Base-by-base conservation (phyloP, 306 rosid species). In the Cucumis sativus region DNA sequence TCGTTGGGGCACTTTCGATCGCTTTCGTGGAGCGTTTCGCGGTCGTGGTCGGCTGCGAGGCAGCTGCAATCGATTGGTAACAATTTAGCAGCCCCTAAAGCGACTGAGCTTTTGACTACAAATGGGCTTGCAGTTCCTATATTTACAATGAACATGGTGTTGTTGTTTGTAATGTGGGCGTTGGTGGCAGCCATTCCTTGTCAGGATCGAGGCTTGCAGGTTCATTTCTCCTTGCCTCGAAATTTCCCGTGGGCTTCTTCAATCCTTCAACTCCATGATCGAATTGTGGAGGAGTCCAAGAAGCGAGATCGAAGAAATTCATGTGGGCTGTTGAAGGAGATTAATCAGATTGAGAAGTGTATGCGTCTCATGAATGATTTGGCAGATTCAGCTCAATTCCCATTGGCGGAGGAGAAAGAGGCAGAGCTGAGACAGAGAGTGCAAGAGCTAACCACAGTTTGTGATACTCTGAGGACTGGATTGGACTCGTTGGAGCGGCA, bases 101-200 rank as follows among this genome's bases (percentile, higher is more conserved):
- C 84, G 7, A 88, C 84, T 72, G 98, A 93, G 37, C 80, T 90
- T 12, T 83, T 82, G 28, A 83, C 91, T 45, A 78, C 94, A 0
- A 76, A 80, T 67, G 95, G 98, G 28, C 83, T 94, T 4, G 95
- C 94, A 0, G 64, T 83, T 23, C 83, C 93, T 18, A 76, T 94
- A 49, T 94, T 80, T 57, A 88, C 92, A 1, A 83, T 89, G 86
- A 94, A 84, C 74, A 81, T 84, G 17, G 71, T 94, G 13, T 66
- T 94, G 43, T 77, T 92, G 77, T 90, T 94, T 64, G 86, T 88
- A 65, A 90, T 87, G 96, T 94, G 97, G 98, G 91, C 89, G 30
- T 82, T 94, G 57, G 98, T 94, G 79, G 98, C 98, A 14, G 96
- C 98, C 18, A 92, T 94, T 81, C 98, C 98, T 1, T 94, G 98